Evolutionary conservation across 257 asterid genomes (phyloP), one percentile per base, ranked within the genome.

Genomic region (Ilex asprella): DNA sequence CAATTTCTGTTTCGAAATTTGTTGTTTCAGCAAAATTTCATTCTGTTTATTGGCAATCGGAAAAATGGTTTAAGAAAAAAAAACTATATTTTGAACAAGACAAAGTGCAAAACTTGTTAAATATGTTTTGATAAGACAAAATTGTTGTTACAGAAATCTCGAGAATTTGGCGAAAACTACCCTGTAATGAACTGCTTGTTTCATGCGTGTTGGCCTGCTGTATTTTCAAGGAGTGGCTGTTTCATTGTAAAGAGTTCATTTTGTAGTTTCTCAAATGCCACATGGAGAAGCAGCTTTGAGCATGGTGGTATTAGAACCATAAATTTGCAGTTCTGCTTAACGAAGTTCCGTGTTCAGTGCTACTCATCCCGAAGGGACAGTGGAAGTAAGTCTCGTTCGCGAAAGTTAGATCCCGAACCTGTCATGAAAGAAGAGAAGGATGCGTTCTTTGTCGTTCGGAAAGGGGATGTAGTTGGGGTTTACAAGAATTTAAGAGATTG

Each of bases 401-500:
- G 53, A 55, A 82, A 80, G 55, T 46, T 76, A 55, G 77, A 59
- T 52, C 56, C 79, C 59, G 47, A 69, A 60, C 67, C 84, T 31
- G 69, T 47, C 56, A 83, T 86, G 95, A 88, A 88, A 84, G 95
- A 88, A 63, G 98, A 91, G 53, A 88, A 75, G 68, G 98, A 88
- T 55, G 89, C 95, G 16, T 91, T 91, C 72, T 91, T 86, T 76
- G 98, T 91, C 69, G 95, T 86, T 47, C 91, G 97, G 74, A 91
- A 91, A 78, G 98, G 96, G 35, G 96, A 88, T 73, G 72, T 88
- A 56, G 82, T 88, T 52, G 98, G 98, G 60, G 84, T 91, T 31
- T 91, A 86, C 84, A 91, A 86, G 80, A 88, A 88, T 76, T 80
- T 91, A 71, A 88, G 88, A 70, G 98, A 91, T 71, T 91, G 96